Base-by-base conservation (phyloP, 345 rosid genomes). In the Eucalyptus globulus region DNA sequence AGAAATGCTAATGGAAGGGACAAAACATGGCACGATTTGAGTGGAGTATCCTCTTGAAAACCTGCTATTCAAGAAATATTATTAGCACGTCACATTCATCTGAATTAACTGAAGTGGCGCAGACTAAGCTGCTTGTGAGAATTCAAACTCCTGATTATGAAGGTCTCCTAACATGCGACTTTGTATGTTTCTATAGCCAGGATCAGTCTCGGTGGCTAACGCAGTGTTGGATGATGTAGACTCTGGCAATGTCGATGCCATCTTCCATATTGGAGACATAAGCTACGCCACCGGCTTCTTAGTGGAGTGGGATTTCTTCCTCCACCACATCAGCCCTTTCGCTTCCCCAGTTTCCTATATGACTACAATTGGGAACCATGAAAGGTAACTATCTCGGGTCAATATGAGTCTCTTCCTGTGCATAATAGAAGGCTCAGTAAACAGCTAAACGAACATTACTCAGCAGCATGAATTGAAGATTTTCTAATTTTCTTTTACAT, bases 181-280 rank as follows among this genome's bases (percentile, higher is more conserved):
- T 17, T 40, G 11, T 37, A 19, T 37, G 45, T 37, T n/a, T 50
- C 45, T 86, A 50, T 86, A 95, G 97, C 97, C 98, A 67, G 98
- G 98, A 88, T 91, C 97, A 11, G 76, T 94, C 9, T 93, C 95
- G 4, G 97, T 95, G 89, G 88, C 90, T 11, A 90, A 94, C 40
- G 95, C 94, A 24, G 87, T 96, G 93, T 47, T 85, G 5, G 92
- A 91, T 10, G 97, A 96, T 85, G 89, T 93, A 49, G 89, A 90
- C 31, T 88, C 90, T 8, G 94, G 95, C 11, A 92, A 56, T 15
- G 90, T 94, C 65, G 96, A 95, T 86, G 92, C 96, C 83, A 92
- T 96, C 89, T 96, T 96, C 90, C 98, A 96, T 93, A 94, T 94
- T 47, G 98, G 98, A 86, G 98, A 95, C 89, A 95, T 96, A 89